These are phyloP conservation scores for Fusarium miscanthi DNA, from an alignment of 2,329 filamentous ascomycete species.

Conservation along the genomic window DNA sequence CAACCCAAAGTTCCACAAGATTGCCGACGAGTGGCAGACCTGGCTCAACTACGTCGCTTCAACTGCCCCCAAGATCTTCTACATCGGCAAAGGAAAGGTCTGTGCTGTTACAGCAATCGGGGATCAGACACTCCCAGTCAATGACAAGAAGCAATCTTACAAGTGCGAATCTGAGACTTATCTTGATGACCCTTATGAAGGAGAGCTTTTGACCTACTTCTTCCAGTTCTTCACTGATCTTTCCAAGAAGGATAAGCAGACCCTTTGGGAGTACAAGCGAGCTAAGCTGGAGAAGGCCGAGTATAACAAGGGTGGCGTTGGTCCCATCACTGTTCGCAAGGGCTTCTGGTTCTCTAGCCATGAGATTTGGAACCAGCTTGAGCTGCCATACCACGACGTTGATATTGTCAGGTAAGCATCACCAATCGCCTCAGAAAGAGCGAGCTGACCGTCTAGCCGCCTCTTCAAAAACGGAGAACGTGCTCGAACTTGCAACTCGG, in stretches of 20 bases:
- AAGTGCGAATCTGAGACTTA: conserved; percentile 49
- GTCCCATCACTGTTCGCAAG: conserved; percentile 56
- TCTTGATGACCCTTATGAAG: conserved; percentile 57
- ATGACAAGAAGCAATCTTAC: conserved; percentile 47
- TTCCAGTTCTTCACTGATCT: conserved; percentile 53
- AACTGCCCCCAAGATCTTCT: conserved; percentile 53
- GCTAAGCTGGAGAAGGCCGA: conserved; percentile 52
- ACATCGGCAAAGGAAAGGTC: conserved; percentile 52
- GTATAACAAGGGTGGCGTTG: conserved; percentile 51
- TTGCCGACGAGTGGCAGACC: conserved; percentile 51
- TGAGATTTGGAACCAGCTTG: conserved; percentile 56
- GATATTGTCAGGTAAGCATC: conserved; percentile 50
- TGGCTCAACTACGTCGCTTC: conserved; percentile 56
- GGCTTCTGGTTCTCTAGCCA: conserved; percentile 57
- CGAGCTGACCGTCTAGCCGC: conserved; percentile 36
- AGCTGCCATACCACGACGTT: conserved; percentile 57
- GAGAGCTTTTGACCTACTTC: conserved; percentile 56
- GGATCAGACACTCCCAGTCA: conserved; percentile 49
- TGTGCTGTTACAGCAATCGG: conserved; percentile 53
- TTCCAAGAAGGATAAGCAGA: conserved; percentile 47
- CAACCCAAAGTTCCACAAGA: conserved; percentile 38
- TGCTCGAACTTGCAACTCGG: conserved; percentile 56
- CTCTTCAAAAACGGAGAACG: conserved; percentile 54
- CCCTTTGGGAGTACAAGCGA: conserved; percentile 54
- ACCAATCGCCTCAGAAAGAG: rapidly evolving